Conservation (phyloP, 225 moss, liverwort and hornwort genomes). For the Sphagnum tenellum region DNA sequence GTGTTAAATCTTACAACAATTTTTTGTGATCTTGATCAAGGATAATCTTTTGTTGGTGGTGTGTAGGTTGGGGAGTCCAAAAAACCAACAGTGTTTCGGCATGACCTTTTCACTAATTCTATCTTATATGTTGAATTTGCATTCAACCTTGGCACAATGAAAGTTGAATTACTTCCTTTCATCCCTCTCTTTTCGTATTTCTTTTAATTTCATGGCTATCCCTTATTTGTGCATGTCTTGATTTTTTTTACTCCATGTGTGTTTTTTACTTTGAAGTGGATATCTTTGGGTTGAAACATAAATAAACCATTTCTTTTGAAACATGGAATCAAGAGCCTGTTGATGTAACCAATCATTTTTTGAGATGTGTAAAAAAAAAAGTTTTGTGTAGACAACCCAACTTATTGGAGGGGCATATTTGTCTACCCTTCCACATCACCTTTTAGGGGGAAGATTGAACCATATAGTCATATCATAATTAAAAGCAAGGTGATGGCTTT, state of each 20-base stretch:
- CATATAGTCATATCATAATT: slow-evolving; percentile 70
- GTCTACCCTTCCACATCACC: slow-evolving; percentile 83
- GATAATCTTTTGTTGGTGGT: too few species aligned
- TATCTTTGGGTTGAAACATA: too few species aligned
- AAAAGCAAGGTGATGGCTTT: slow-evolving; percentile 87
- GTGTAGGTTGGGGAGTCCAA: slow-evolving; percentile 70
- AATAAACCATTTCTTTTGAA: too few species aligned
- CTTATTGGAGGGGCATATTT: slow-evolving; percentile 96
- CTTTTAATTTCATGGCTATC: too few species aligned
- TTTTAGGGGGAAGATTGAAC: slow-evolving; percentile 56
- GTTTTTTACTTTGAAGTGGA: too few species aligned
- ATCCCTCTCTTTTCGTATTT: slow-evolving; percentile 90
- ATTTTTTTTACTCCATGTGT: too few species aligned
- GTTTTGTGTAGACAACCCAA: slow-evolving; percentile 86
- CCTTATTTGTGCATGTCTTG: too few species aligned
- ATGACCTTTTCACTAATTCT: slow-evolving; percentile 92
- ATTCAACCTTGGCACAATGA: slow-evolving; percentile 84
- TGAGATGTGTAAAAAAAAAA: slow-evolving; percentile 94
- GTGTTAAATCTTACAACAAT: too few species aligned
- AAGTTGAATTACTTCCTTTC: slow-evolving; percentile 80
- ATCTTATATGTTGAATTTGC: slow-evolving; percentile 87
- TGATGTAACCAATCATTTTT: slow-evolving; percentile 77
- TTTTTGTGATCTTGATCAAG: too few species aligned
- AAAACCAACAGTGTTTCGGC: slow-evolving; percentile 65
- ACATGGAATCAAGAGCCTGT: too few species aligned